Conservation (phyloP, 2,329 filamentous ascomycete genomes). For the Botrytis pseudocinerea region DNA sequence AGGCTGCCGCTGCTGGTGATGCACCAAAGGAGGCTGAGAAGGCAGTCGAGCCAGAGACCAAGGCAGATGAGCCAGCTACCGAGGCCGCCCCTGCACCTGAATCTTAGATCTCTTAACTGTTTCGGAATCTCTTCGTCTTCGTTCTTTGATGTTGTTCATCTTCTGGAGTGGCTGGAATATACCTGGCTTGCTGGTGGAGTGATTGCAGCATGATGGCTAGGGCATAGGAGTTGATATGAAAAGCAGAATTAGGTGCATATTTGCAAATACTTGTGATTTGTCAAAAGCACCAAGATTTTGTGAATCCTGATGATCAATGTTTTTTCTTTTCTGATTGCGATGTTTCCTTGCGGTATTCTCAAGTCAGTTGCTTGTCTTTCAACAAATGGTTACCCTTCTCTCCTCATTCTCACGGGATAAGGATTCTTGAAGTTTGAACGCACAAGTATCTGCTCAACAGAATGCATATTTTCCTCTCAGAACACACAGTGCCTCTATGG, state of each 20-base stretch:
- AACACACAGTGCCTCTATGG: conserved; percentile 38
- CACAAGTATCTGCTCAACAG: conserved; percentile 37
- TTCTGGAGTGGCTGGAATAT: conserved; percentile 39
- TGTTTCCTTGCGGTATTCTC: conserved; percentile 28
- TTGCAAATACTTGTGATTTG: conserved; percentile 39
- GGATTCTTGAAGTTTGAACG: conserved; percentile 35
- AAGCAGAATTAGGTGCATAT: conserved; percentile 40
- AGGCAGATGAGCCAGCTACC: conserved; percentile 41
- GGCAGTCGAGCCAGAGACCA: conserved; percentile 50
- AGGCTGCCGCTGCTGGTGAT: conserved; percentile 57
- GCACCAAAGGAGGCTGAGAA: conserved; percentile 63
- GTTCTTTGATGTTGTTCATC: conserved; percentile 43
- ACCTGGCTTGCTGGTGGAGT: conserved; percentile 40
- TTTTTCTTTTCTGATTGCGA: conserved; percentile 42
- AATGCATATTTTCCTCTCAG: conserved; percentile 36
- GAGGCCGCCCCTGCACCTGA: conserved; percentile 48
- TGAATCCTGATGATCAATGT: conserved; percentile 42
- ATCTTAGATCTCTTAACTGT: conserved; percentile 50
- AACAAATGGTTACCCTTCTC: conserved; percentile 26
- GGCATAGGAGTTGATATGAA: conserved; percentile 43
- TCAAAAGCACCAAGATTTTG: conserved; percentile 42
- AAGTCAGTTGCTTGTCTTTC: conserved; percentile 27
- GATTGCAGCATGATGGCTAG: conserved; percentile 40
- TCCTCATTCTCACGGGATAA: conserved; percentile 33
- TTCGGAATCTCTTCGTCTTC: conserved; percentile 43